Percentiles rank a stretch among this genome's conserved stretches.
Conservation (phyloP, 1,139 yeast species). For the Diutina ranongensis region DNA sequence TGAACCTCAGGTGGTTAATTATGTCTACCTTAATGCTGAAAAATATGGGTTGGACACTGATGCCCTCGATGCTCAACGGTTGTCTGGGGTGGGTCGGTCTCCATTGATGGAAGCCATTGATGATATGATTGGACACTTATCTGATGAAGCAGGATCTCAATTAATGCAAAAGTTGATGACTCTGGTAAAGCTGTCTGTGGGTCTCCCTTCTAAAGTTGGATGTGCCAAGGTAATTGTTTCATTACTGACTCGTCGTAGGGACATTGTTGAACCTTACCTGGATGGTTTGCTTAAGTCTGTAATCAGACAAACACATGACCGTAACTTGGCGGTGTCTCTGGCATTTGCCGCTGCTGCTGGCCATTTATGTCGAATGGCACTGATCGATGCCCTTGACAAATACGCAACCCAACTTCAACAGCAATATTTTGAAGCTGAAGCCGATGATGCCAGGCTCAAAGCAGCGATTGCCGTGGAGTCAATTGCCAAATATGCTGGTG, state of each 20-base stretch:
- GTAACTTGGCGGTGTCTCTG: conserved; percentile 60
- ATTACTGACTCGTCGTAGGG: conserved; percentile 47
- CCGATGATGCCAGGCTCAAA: conserved; percentile 34
- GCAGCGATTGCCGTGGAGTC: conserved; percentile 59
- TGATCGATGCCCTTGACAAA: conserved; percentile 39
- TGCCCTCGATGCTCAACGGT: conserved; percentile 68
- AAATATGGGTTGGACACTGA: conserved; percentile 66
- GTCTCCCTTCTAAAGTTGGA: conserved; percentile 85
- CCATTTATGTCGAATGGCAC: conserved; percentile 56
- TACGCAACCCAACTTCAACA: conserved; percentile 41
- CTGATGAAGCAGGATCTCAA: conserved; percentile 12
- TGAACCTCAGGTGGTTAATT: conserved; percentile 87
- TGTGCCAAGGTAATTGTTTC: conserved; percentile 69
- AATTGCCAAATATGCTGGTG: conserved; percentile 55
- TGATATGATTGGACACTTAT: conserved; percentile 40
- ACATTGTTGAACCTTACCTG: conserved; percentile 46
- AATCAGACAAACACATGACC: conserved; percentile 49
- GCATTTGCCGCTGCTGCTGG: conserved; percentile 81
- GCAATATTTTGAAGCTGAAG: conserved; percentile 50
- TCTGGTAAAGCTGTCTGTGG: conserved; percentile 61
- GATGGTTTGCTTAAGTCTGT: conserved; percentile 51
- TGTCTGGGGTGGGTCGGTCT: conserved; percentile 64
- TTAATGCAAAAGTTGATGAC: conserved; percentile 28
- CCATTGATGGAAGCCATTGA: conserved; percentile 90
- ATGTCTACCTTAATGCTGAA: conserved; percentile 77